Base-by-base conservation (phyloP, 164 flowering plant genomes). In the Houttuynia cordata region DNA sequence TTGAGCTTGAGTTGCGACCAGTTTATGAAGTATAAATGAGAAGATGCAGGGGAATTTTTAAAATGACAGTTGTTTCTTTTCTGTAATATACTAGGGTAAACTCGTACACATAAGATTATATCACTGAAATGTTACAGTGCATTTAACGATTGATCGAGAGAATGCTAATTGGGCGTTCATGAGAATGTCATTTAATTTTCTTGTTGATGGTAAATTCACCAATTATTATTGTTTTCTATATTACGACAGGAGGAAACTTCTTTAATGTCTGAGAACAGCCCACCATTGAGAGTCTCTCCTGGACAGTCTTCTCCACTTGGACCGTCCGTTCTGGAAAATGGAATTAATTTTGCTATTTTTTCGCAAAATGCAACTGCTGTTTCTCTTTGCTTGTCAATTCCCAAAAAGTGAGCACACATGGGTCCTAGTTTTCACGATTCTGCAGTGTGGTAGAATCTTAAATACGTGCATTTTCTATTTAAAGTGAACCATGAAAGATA, bases 241-340 rank as follows among this genome's bases (percentile, higher is more conserved):
- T 40, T 57, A 42, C 53, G 42, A 21, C 54, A 71, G 75, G 86
- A 78, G 73, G 86, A 82, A 73, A 79, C 68, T 30, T 66, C 81
- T 30, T 60, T 64, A 68, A 62, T 66, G 69, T 30, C 72, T 51
- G 82, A 74, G 62, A 62, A 67, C 40, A 51, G 53, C 53, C 68
- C 72, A 30, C 20, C 70, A 8, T 63, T 79, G 50, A 78, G 76
- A 76, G 72, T 71, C 56, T 81, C 74, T 56, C 84, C 88, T 21
- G 99, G 99, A 25, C 86, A 80, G 68, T 79, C 91, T 37, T 78
- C 66, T 80, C 99, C 99, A 34, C 68, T 93, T 20, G 99, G 99
- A 61, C 91, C 77, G 17, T 86, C 96, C 9, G 83, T 83, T 75
- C 71, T 79, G 55, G 96, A 89, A 60, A 82, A 58, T 62, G 96